phyloP scores from a whole-genome alignment of 2,329 filamentous ascomycete genomes.

The Hypomyces rosellus region DNA sequence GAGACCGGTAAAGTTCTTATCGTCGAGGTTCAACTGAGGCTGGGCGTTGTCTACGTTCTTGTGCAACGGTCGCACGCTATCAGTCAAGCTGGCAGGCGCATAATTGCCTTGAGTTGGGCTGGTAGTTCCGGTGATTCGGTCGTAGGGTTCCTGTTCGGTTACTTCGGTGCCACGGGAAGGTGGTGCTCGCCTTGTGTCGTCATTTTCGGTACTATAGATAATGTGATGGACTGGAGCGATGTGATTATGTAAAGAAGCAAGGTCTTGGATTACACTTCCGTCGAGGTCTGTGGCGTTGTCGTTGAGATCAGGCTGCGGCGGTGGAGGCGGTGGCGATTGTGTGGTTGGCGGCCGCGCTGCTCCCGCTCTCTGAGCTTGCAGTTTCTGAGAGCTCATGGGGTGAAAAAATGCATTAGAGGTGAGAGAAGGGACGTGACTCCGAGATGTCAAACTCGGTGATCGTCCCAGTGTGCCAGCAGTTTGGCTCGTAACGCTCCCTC shows the following conservation, averaged over 20 bases:
- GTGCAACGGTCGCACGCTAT: slow-evolving; percentile 74
- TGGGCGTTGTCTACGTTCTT: slow-evolving; percentile 28
- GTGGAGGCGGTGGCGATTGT: slow-evolving; percentile 26
- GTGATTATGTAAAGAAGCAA: slow-evolving; percentile 51
- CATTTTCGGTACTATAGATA: slow-evolving; percentile 21
- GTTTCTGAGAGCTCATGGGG: slow-evolving; percentile 91
- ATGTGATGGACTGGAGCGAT: slow-evolving; percentile 26
- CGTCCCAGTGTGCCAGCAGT: slow-evolving; percentile 47
- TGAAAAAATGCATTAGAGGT: slow-evolving; percentile 89
- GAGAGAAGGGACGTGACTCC: slow-evolving; percentile 84
- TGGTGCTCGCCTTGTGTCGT: slow-evolving; percentile 52
- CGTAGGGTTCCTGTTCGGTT: slow-evolving; percentile 66
- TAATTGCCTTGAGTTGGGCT: slow-evolving; percentile 60
- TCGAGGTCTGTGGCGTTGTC: slow-evolving; percentile 37
- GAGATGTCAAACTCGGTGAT: slow-evolving; percentile 57
- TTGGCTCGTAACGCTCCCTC: slow-evolving; percentile 36
- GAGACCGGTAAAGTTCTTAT: slow-evolving; percentile 51
- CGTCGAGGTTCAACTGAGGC: slow-evolving; percentile 47
- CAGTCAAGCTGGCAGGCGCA: slow-evolving; percentile 57
- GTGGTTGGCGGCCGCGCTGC: slow-evolving; percentile 38
- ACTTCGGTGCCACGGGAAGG: slow-evolving; percentile 74
- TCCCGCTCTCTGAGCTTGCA: slow-evolving; percentile 79
- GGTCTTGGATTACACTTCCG: slow-evolving; percentile 36
- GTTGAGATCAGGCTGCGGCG: slow-evolving; percentile 27
- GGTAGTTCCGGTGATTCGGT: slow-evolving; percentile 66